Evolutionary conservation across 495 filamentous ascomycete species (phyloP), one percentile per base, ranked within the genome.

Genomic region (Hypoxylon intermedium): DNA sequence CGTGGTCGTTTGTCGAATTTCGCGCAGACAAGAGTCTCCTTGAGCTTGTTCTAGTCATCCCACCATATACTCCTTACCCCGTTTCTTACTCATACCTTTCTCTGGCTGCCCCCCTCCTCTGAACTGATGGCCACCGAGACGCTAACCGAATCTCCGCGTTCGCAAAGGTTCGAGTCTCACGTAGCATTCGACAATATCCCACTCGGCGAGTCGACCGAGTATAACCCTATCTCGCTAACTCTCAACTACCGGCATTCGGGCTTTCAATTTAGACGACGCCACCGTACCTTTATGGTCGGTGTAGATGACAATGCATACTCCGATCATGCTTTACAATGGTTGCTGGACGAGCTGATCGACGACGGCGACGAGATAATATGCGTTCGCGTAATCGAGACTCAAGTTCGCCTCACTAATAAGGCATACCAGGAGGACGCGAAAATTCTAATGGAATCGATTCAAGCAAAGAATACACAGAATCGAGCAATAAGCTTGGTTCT

Each of bases 281-380:
- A 92, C 7, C 85, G 93, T 34, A 97, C 92, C 1, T 97, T 97
- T 70, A 84, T 98, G 65, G 93, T 92, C 48, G 94, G 94, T 1
- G 91, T 92, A 24, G 94, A 98, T 72, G 89, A 95, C 69, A 94
- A 98, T 65, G 86, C 91, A 53, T 98, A 98, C 75, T 97, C 93
- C 15, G 92, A 97, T 43, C 95, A 91, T 76, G 94, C 94, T 6
- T 80, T 98, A 9, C 87, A 95, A 70, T 98, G 93, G 92, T 82
- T 97, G 42, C 83, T 98, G 21, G 91, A 95, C 67, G 92, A 97
- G 69, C 79, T 98, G 60, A 93, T 97, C 16, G 93, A 97, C 66
- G 94, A 98, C 72, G 94, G 95, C 9, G 94, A 98, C 68, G 91
- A 98, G 74, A 90, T 98, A 47, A 87, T 98, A 28, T 98, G 94